These are phyloP conservation scores for Wickerhamiella cacticola DNA, from an alignment of 805 yeast species.

Conservation along the genomic window DNA sequence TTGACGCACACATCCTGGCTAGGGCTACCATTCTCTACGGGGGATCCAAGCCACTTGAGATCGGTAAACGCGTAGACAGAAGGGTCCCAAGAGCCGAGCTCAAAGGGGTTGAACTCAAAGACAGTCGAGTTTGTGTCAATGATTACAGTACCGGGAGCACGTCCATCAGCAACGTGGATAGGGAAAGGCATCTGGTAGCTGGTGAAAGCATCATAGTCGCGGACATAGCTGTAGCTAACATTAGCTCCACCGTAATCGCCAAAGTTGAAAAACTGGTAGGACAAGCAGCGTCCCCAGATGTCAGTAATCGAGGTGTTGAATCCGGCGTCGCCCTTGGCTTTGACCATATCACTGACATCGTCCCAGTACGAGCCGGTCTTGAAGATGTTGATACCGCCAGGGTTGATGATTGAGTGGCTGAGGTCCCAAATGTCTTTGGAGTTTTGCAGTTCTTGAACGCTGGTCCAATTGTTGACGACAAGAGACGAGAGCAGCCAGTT, in stretches of 20 bases:
- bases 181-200: constrained; percentile 63
- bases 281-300: constrained; percentile 68
- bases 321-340: constrained; percentile 51
- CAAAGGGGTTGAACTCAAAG: constrained; percentile 43
- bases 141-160: constrained; percentile 37
- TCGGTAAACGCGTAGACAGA: constrained; percentile 53
- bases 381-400: constrained; percentile 50
- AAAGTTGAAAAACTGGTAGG: constrained; percentile 54
- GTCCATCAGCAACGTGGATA: constrained; percentile 41
- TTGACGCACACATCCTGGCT: constrained; percentile 39
- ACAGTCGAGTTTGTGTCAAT: constrained; percentile 56
- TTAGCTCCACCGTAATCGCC: constrained; percentile 52
- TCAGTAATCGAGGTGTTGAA: constrained; percentile 59
- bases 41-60: constrained; percentile 57
- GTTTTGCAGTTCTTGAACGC: constrained; percentile 47
- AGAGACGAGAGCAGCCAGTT: constrained; percentile 68
- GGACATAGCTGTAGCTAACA: constrained; percentile 44
- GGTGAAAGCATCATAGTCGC: constrained; percentile 48
- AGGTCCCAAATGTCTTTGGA: constrained; percentile 53
- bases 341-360: constrained; percentile 35
- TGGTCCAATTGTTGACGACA: constrained; percentile 58
- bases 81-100: constrained; percentile 84
- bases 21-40: constrained; percentile 48
- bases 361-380: constrained; percentile 42
- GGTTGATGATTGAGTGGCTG: constrained; percentile 44